A percentile compares a stretch with the other conserved stretches of the same genome.
Conservation (phyloP, 257 asterid species). For the Mitragyna speciosa region DNA sequence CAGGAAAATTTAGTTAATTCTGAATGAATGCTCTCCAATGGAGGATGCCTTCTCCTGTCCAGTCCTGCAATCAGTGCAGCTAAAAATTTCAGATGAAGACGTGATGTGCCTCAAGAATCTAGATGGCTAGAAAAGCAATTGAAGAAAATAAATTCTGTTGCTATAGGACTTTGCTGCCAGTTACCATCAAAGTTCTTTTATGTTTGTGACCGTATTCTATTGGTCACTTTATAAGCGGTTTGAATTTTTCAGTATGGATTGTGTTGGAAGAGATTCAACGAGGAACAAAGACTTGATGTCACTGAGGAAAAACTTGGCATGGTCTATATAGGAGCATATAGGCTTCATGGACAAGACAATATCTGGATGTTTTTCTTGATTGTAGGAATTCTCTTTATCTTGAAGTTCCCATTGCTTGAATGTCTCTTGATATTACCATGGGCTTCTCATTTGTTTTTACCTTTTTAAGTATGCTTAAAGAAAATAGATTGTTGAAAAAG, state of each 20-base stretch:
- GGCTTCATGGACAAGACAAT: neutral
- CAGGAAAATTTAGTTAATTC: too few relatives aligned
- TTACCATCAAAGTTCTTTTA: neutral
- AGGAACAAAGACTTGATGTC: neutral
- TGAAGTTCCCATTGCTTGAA: neutral
- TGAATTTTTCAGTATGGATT: neutral
- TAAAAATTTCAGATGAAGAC: neutral
- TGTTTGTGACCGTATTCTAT: neutral
- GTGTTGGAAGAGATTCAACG: neutral
- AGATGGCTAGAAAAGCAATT: neutral
- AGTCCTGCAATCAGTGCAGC: neutral
- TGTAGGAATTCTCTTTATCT: neutral
- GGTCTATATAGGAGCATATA: neutral
- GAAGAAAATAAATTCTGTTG: neutral
- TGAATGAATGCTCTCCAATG: neutral
- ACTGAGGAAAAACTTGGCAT: neutral
- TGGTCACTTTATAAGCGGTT: too few relatives aligned
- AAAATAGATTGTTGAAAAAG: neutral
- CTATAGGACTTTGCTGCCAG: neutral
- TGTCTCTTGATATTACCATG: too few relatives aligned
- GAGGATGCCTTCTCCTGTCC: neutral
- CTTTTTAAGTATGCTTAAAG: neutral
- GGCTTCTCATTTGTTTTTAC: too few relatives aligned
- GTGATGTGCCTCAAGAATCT: neutral
- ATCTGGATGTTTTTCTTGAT: neutral